Evolutionary conservation across 148 eudicot genomes (phyloP), one percentile per base, ranked within the genome.

Genomic region (Chenopodium formosanum): DNA sequence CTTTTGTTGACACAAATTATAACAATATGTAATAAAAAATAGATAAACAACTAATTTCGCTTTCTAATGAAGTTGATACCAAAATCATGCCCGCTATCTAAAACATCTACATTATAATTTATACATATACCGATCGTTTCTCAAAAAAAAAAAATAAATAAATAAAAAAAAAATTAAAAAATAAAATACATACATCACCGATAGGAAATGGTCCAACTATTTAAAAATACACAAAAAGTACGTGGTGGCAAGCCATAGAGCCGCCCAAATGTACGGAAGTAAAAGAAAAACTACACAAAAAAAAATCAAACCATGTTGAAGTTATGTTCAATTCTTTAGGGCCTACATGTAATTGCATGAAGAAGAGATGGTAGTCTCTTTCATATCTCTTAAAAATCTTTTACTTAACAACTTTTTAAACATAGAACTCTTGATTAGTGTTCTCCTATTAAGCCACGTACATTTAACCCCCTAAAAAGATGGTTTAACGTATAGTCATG

Each of bases 311-410:
- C 37, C 12, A 32, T 75, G 64, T 47, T 53, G n/a, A 63, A 53
- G 46, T 19, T 31, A 60, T 46, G 70, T 79, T 74, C 46, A 79
- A 29, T 63, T 44, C 13, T 27, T 63, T 50, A 25, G 48, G n/a
- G 31, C 78, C 83, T 80, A 74, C 73, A 80, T 73, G 74, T 25
- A n/a, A 44, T 40, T 65, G 74, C 73, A 74, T 50, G 83, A 72
- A 74, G 83, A 72, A 74, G 50, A 74, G 22, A 70, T 80, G 22
- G 32, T 14, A 14, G 27, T 75, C 79, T 52, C 16, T 9, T 52
- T 82, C 79, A 48, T 63, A 68, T 82, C 79, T 75, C 53, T 56
- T 48, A 11, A 32, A 81, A 74, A 81, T 81, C 73, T 81, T 74
- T 3, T n/a, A 20, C 3, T 2, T 37, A 40, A 40, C 73, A 20